A percentile compares a stretch with the other conserved stretches of the same genome.
phyloP scores from a whole-genome alignment of 306 rosid species.

The Calophaca sinica region DNA sequence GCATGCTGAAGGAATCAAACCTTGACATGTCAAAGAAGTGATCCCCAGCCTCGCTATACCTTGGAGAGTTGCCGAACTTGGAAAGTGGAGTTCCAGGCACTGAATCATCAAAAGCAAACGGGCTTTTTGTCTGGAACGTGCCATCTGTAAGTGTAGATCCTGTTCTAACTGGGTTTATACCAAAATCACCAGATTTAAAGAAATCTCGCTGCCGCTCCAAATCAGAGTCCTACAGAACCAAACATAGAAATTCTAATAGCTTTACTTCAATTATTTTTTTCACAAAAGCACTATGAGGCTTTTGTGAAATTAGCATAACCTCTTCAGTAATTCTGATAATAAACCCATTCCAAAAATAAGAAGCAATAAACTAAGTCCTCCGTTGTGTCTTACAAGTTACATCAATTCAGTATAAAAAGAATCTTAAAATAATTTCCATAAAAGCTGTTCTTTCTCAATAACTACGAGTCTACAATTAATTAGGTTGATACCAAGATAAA shows the following conservation, averaged over 20 bases:
- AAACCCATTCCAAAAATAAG: constrained; percentile 39
- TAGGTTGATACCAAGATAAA: constrained; percentile 14
- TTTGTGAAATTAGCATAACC: constrained; percentile 31
- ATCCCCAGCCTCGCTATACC: constrained; percentile 91
- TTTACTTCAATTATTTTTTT: not conserved
- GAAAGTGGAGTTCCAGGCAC: constrained; percentile 94
- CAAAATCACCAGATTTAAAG: constrained; percentile 74
- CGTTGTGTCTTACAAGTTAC: not conserved
- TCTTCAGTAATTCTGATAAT: constrained; percentile 4
- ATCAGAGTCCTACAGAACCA: constrained; percentile 69
- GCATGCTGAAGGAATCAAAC: constrained; percentile 81
- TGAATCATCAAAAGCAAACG: constrained; percentile 88
- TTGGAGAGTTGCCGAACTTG: constrained; percentile 82
- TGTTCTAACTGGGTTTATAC: constrained; percentile 69
- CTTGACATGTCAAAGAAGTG: constrained; percentile 77
- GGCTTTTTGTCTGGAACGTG: constrained; percentile 68
- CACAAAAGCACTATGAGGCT: not conserved
- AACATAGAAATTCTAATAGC: constrained; percentile 36
- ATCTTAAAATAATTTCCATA: constrained; percentile 6
- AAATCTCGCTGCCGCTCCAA: constrained; percentile 68
- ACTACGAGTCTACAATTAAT: not conserved
- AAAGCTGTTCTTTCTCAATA: constrained; percentile 29
- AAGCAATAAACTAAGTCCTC: not conserved
- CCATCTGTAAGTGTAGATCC: constrained; percentile 70
- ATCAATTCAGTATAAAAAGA: constrained; percentile 27